These are phyloP conservation scores for Globisporangium takayamanum DNA, from an alignment of 352 stramenopile species.

Conservation along the genomic window DNA sequence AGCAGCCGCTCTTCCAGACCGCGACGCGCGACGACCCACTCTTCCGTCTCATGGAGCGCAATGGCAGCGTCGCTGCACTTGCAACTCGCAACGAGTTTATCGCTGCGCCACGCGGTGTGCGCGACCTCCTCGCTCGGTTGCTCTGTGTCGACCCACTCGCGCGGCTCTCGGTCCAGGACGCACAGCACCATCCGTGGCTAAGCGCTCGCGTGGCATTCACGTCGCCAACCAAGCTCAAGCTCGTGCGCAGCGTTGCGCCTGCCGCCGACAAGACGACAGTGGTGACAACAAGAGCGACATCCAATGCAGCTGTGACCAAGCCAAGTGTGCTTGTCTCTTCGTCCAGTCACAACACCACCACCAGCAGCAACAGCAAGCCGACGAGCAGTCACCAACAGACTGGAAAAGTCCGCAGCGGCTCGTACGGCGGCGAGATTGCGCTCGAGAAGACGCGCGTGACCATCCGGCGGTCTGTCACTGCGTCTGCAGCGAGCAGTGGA, in stretches of 20 bases:
- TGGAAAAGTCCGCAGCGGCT: conserved; percentile 15
- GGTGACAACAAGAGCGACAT: too few species aligned
- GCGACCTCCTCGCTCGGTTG: conserved; percentile 41
- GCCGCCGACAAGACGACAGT: too few species aligned
- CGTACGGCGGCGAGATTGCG: conserved; percentile 46
- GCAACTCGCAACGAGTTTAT: conserved; percentile 20
- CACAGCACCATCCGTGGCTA: conserved; percentile 53
- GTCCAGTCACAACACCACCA: not conserved
- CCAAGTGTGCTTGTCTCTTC: not conserved
- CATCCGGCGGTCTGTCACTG: conserved; percentile 18
- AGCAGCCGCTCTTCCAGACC: conserved; percentile 43
- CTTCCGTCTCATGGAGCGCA: conserved; percentile 32
- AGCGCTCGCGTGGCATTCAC: not conserved
- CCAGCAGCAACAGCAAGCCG: not conserved
- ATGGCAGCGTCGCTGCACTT: conserved; percentile 21
- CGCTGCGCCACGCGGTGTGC: conserved; percentile 20
- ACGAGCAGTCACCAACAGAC: conserved; percentile 11
- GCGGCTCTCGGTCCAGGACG: conserved; percentile 42
- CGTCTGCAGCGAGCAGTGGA: not conserved
- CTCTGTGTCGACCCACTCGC: conserved; percentile 38
- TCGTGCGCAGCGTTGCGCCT: too few species aligned
- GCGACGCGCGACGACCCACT: conserved; percentile 38
- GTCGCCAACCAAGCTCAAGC: too few species aligned
- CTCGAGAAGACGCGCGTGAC: conserved; percentile 52
- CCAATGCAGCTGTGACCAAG: not conserved